These are phyloP conservation scores for Arxiozyma telluris DNA, from an alignment of 1,139 yeast genomes.

Conservation along the genomic window DNA sequence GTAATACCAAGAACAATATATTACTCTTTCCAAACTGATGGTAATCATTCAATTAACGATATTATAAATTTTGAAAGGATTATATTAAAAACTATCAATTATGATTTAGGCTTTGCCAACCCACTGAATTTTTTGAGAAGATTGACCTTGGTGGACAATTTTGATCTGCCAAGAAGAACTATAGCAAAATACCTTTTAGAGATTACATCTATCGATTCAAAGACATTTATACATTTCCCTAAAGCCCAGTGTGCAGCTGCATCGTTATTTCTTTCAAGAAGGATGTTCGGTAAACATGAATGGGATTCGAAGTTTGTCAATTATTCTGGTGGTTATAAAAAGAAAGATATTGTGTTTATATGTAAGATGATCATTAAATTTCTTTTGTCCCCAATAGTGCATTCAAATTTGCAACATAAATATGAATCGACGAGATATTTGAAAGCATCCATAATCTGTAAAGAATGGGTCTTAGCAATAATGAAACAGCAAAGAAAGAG, in stretches of 20 bases:
- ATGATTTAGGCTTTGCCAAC: slow-evolving; percentile 76
- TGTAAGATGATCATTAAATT: slow-evolving; percentile 65
- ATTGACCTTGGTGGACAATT: slow-evolving; percentile 86
- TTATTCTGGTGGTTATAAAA: slow-evolving; percentile 83
- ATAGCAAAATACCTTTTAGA: slow-evolving; percentile 82
- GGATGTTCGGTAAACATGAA: slow-evolving; percentile 58
- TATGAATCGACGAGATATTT: slow-evolving; percentile 80
- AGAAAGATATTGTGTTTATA: slow-evolving; percentile 57
- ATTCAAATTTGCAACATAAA: slow-evolving; percentile 84
- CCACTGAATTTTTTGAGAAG: slow-evolving; percentile 89
- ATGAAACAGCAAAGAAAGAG: slow-evolving; percentile 30
- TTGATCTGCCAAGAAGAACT: slow-evolving; percentile 82
- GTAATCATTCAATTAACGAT: slow-evolving; percentile 62
- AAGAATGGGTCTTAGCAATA: slow-evolving; percentile 59
- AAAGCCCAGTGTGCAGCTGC: slow-evolving; percentile 62
- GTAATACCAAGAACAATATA: slow-evolving; percentile 77
- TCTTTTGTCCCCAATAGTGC: slow-evolving; percentile 66
- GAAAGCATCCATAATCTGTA: slow-evolving; percentile 77
- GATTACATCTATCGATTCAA: slow-evolving; percentile 67
- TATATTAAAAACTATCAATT: slow-evolving; percentile 61
- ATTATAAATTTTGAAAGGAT: slow-evolving; percentile 76
- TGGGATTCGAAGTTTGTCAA: slow-evolving; percentile 77
- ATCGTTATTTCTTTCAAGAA: slow-evolving; percentile 77
- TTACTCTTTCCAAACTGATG: slow-evolving; percentile 79
- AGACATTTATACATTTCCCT: neutral